These are phyloP conservation scores for Blastocystis sp. DNA, from an alignment of 352 stramenopile genomes.

Conservation along the genomic window DNA sequence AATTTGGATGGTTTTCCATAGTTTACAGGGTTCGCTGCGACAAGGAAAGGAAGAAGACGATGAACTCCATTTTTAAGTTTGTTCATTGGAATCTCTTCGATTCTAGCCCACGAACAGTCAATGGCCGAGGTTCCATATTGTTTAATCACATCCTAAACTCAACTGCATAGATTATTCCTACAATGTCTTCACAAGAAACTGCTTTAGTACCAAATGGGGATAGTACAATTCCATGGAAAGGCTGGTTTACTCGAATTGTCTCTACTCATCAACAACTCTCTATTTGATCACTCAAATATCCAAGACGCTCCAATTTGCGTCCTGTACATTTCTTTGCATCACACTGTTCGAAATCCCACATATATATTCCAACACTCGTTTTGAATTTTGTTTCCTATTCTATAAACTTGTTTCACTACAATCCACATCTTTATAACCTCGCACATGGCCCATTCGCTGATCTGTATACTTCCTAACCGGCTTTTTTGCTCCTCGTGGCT, in stretches of 20 bases:
- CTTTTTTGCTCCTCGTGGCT: not conserved
- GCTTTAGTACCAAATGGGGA: slow-evolving; percentile 79
- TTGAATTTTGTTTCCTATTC: slow-evolving; percentile 15
- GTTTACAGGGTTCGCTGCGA: slow-evolving; percentile 96
- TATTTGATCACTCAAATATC: slow-evolving; percentile 59
- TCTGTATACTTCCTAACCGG: slow-evolving; percentile 29
- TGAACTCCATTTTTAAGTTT: slow-evolving; percentile 83
- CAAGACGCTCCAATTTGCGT: slow-evolving; percentile 81
- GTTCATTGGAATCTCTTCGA: slow-evolving; percentile 87
- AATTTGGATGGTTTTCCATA: slow-evolving; percentile 91
- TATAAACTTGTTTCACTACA: not conserved
- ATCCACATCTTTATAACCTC: slow-evolving; percentile 39
- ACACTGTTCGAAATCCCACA: slow-evolving; percentile 90
- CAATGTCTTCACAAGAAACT: slow-evolving; percentile 80
- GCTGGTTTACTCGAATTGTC: slow-evolving; percentile 80
- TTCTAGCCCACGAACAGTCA: slow-evolving; percentile 91
- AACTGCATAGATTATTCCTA: slow-evolving; percentile 62
- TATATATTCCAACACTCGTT: slow-evolving; percentile 73
- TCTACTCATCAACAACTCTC: slow-evolving; percentile 75
- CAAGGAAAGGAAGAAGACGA: slow-evolving; percentile 89
- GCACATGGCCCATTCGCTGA: not conserved
- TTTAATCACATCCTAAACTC: slow-evolving; percentile 70
- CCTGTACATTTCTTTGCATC: slow-evolving; percentile 86
- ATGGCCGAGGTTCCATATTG: slow-evolving; percentile 84
- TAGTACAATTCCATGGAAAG: slow-evolving; percentile 86